A percentile compares a stretch with the other conserved stretches of the same genome.
phyloP scores from a whole-genome alignment of 768 basidiomycete genomes.

The Mrakia frigida region DNA sequence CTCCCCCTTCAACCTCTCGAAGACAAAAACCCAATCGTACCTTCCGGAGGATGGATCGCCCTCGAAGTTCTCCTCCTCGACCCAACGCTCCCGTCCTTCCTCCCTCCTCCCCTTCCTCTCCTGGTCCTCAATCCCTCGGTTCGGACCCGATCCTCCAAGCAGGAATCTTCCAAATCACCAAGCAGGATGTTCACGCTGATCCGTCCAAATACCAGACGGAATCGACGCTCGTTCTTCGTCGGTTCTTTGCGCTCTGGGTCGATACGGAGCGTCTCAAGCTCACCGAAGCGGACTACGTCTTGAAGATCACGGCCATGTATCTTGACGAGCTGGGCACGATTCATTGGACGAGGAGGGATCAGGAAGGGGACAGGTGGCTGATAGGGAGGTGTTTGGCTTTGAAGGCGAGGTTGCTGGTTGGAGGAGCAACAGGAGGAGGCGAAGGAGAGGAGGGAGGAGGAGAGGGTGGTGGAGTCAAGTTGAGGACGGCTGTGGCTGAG shows the following conservation, averaged over 20 bases:
- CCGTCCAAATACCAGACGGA: slow-evolving; percentile 14
- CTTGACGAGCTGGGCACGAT: not conserved
- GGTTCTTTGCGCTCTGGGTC: slow-evolving; percentile 27
- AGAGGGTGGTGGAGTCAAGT: not conserved
- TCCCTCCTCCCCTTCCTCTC: not conserved
- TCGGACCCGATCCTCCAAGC: slow-evolving; percentile 20
- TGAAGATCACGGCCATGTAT: slow-evolving; percentile 17
- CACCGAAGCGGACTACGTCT: slow-evolving; percentile 22
- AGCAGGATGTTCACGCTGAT: not conserved
- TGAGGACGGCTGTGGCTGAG: not conserved
- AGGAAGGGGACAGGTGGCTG: slow-evolving; percentile 9
- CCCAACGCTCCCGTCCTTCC: not conserved
- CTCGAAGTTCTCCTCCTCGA: not conserved
- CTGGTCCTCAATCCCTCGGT: not conserved
- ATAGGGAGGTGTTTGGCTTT: not conserved
- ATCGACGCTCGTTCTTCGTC: slow-evolving; percentile 17
- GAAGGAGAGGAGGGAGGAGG: not conserved
- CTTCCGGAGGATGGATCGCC: too few relatives aligned
- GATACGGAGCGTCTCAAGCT: slow-evolving; percentile 3
- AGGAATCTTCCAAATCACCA: slow-evolving; percentile 22
- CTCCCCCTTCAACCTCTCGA: too few relatives aligned
- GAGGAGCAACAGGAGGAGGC: too few relatives aligned
- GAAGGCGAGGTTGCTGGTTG: slow-evolving; percentile 1
- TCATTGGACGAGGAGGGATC: not conserved
- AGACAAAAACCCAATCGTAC: too few relatives aligned